Conservation (phyloP, 2,329 filamentous ascomycete species). For the Alternaria sp. region DNA sequence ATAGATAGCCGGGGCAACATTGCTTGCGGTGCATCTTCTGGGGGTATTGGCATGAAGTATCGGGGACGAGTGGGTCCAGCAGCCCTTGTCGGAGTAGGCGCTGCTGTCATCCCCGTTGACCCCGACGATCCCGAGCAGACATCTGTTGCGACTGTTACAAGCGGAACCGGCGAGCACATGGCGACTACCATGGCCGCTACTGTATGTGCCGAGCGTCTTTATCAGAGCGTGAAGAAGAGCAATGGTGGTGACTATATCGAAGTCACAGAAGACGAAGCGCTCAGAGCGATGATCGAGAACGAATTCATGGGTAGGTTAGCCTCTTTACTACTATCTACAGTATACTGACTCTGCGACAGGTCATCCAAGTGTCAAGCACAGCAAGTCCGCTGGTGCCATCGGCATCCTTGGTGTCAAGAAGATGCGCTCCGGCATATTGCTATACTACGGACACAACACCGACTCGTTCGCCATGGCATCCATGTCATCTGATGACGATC, state of each 20-base stretch:
- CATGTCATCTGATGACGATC: conserved; percentile 80
- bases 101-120: conserved; percentile 82
- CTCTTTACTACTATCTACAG: not conserved
- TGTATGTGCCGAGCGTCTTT: conserved; percentile 85
- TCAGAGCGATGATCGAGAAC: conserved; percentile 79
- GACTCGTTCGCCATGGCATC: conserved; percentile 87
- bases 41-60: conserved; percentile 98
- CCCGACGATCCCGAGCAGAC: conserved; percentile 72
- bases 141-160: conserved; percentile 84
- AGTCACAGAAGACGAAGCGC: conserved; percentile 78
- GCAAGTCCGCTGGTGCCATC: conserved; percentile 84
- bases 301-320: conserved; percentile 79
- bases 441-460: conserved; percentile 97
- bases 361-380: conserved; percentile 83
- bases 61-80: conserved; percentile 89
- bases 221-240: conserved; percentile 70
- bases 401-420: conserved; percentile 92
- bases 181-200: conserved; percentile 91
- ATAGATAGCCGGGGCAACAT: conserved; percentile 87
- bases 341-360: conserved; percentile 47
- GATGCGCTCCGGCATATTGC: conserved; percentile 74
- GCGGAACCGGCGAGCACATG: conserved; percentile 98
- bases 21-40: conserved; percentile 93
- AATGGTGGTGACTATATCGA: conserved; percentile 68
- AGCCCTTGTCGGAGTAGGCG: conserved; percentile 89